Conservation (phyloP, 148 eudicot species). For the Euryodendron excelsum region DNA sequence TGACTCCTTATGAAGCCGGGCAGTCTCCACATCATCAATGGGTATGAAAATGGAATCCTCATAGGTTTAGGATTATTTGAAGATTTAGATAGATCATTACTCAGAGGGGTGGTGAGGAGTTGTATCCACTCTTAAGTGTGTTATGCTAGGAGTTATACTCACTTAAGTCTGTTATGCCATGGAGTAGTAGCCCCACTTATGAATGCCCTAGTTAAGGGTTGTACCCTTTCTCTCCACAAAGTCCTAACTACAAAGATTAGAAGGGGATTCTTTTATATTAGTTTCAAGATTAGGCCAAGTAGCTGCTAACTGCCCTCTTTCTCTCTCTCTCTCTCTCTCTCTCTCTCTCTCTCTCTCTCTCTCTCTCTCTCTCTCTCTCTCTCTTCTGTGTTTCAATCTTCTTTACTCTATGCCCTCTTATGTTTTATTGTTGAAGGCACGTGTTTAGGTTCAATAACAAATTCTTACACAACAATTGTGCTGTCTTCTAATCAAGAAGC, state of each 20-base stretch:
- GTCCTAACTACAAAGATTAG: no score
- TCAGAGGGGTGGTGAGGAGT: neutral
- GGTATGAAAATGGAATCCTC: neutral
- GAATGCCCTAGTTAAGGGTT: neutral
- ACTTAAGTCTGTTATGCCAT: no score
- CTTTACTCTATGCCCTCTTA: neutral
- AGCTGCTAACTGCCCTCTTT: no score
- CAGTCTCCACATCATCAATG: neutral
- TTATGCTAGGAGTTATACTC: no score
- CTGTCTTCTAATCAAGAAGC: neutral
- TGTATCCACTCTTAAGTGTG: neutral
- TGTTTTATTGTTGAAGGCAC: neutral
- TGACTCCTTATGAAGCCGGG: neutral
- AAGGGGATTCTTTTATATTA: no score
- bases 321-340: no score
- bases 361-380: no score
- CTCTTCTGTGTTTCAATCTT: neutral
- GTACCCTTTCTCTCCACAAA: neutral
- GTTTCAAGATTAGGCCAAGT: no score
- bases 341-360: no score
- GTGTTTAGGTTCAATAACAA: slow-evolving; percentile 1
- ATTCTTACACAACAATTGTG: neutral
- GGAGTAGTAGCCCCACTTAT: neutral
- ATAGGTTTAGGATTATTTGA: neutral
- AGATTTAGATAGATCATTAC: neutral